Evolutionary conservation across 2,329 filamentous ascomycete species (phyloP).

Genomic region (Alternaria sp.): DNA sequence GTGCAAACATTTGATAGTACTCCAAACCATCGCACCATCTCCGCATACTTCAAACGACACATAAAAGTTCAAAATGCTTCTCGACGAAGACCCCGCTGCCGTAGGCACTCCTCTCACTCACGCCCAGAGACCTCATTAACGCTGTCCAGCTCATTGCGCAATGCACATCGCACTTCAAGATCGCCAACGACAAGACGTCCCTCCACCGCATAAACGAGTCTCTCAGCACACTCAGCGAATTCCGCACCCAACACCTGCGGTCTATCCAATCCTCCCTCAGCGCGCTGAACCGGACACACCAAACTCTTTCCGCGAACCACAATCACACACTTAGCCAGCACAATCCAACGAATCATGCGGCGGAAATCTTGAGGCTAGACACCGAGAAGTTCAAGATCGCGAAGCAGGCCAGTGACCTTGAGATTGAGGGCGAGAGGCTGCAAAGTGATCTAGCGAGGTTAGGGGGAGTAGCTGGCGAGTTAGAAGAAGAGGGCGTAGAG

Average conservation of each 20-base stretch:
- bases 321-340: slow-evolving; percentile 77
- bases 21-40: slow-evolving; percentile 1
- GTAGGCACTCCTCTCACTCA: slow-evolving; percentile 60
- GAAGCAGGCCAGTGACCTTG: slow-evolving; percentile 87
- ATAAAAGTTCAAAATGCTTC: slow-evolving; percentile 72
- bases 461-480: slow-evolving; percentile 75
- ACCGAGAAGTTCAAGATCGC: slow-evolving; percentile 93
- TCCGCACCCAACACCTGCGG: slow-evolving; percentile 76
- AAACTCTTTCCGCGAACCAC: slow-evolving; percentile 78
- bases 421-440: slow-evolving; percentile 94
- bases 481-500: slow-evolving; percentile 88
- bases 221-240: slow-evolving; percentile 81
- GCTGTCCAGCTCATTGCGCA: slow-evolving; percentile 79
- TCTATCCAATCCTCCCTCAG: slow-evolving; percentile 48
- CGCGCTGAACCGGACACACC: slow-evolving; percentile 77
- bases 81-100: slow-evolving; percentile 89
- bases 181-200: slow-evolving; percentile 83
- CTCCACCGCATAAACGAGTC: slow-evolving; percentile 85
- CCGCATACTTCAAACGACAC: slow-evolving; percentile 14
- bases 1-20: neutral
- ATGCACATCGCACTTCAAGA: slow-evolving; percentile 95
- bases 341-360: slow-evolving; percentile 80
- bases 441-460: slow-evolving; percentile 79
- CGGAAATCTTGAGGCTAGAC: slow-evolving; percentile 84
- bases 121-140: slow-evolving; percentile 23